These are phyloP conservation scores for Rhamnella rubrinervis DNA, from an alignment of 331 rosid genomes.

Conservation along the genomic window DNA sequence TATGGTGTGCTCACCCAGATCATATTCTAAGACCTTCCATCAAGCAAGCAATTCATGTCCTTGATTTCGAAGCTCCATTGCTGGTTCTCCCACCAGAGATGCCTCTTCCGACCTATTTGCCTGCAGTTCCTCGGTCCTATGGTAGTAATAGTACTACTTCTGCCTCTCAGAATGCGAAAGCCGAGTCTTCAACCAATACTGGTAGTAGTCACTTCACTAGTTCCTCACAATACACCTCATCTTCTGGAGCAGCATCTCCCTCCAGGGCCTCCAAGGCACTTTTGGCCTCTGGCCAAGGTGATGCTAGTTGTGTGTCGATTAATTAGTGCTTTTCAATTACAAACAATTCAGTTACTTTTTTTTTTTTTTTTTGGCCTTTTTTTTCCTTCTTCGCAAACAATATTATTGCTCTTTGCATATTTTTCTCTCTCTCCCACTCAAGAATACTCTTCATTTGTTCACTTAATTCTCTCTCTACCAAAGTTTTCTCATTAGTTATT, in stretches of 20 bases:
- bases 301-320: too few relatives aligned
- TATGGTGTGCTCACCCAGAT: slow-evolving; percentile 61
- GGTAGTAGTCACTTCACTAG: slow-evolving; percentile 5
- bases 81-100: slow-evolving; percentile 40
- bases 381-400: too few relatives aligned
- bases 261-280: too few relatives aligned
- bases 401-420: too few relatives aligned
- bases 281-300: slow-evolving; percentile 1
- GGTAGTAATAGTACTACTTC: background rate
- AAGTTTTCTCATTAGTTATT: too few relatives aligned
- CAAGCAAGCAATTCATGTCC: slow-evolving; percentile 46
- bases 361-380: too few relatives aligned
- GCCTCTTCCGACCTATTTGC: slow-evolving; percentile 32
- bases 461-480: too few relatives aligned
- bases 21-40: slow-evolving; percentile 36
- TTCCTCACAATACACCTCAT: slow-evolving; percentile 18
- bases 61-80: slow-evolving; percentile 38
- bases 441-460: too few relatives aligned
- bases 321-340: too few relatives aligned
- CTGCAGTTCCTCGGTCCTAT: background rate
- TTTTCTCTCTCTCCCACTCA: too few relatives aligned
- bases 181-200: too few relatives aligned
- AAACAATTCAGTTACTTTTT: too few relatives aligned
- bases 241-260: background rate
- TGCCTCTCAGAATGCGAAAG: background rate